Percentiles rank a stretch among this genome's conserved stretches.
Evolutionary conservation across 129 eudicot genomes (phyloP).

Genomic region (Ambrosia trifida): DNA sequence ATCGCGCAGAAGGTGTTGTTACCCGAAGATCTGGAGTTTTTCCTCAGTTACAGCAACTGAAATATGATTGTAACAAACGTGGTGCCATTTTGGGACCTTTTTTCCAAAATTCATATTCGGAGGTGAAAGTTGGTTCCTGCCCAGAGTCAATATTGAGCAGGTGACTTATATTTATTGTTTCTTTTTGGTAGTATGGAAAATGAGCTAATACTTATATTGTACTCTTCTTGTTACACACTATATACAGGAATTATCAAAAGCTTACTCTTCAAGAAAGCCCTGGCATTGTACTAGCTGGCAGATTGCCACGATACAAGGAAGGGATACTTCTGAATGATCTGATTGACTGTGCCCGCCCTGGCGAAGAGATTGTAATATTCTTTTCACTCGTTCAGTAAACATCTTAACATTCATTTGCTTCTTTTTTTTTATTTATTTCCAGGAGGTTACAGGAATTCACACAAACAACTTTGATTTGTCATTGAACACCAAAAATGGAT

Average conservation of each 20-base stretch:
- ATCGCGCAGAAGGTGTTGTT: conserved; percentile 96
- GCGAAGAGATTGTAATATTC: conserved; percentile 85
- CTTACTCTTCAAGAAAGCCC: conserved; percentile 99
- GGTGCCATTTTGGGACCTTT: conserved; percentile 87
- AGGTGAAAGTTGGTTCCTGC: conserved; percentile 98
- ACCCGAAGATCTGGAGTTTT: conserved; percentile 97
- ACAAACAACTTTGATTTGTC: conserved; percentile 96
- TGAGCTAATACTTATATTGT: not conserved
- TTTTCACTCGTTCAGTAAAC: conserved; percentile 2
- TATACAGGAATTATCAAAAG: conserved; percentile 93
- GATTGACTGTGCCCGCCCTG: conserved; percentile 98
- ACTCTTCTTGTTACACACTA: conserved; percentile 50
- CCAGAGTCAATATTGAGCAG: conserved; percentile 98
- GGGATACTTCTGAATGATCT: conserved; percentile 93
- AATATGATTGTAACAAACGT: conserved; percentile 94
- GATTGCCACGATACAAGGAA: conserved; percentile 98
- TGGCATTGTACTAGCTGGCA: conserved; percentile 97
- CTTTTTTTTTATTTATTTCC: conserved; percentile 22
- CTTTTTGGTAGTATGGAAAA: conserved; percentile 7
- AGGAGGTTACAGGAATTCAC: conserved; percentile 96
- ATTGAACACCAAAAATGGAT: conserved; percentile 89
- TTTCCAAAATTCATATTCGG: conserved; percentile 92
- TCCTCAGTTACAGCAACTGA: conserved; percentile 98
- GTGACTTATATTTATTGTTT: conserved; percentile 33
- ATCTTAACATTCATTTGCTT: not conserved